Evolutionary conservation across 1,139 yeast species (phyloP).

Genomic region (Candida sojae): DNA sequence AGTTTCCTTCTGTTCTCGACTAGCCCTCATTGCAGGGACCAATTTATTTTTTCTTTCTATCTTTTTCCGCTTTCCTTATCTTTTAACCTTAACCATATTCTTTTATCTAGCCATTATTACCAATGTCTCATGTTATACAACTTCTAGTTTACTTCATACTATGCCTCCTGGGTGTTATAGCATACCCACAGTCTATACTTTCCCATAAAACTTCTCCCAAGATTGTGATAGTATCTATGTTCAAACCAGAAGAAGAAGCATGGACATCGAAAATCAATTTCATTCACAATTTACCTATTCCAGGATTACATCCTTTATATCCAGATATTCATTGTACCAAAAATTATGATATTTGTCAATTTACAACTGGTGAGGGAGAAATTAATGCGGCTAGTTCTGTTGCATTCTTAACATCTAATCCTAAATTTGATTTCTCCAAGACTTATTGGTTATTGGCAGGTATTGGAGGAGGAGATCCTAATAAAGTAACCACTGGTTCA

Average conservation of each 20-base stretch:
- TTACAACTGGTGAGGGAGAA: slow-evolving; percentile 71
- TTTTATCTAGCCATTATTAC: not conserved
- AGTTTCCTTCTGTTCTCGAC: too few species aligned
- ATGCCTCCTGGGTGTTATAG: not conserved
- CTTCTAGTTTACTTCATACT: not conserved
- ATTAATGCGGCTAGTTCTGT: slow-evolving; percentile 66
- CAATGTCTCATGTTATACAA: not conserved
- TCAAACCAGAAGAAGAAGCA: slow-evolving; percentile 53
- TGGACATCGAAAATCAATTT: slow-evolving; percentile 54
- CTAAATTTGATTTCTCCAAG: slow-evolving; percentile 56
- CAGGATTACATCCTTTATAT: slow-evolving; percentile 63
- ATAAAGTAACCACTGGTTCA: slow-evolving; percentile 49
- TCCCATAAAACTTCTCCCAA: slow-evolving; percentile 35
- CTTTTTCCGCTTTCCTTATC: not conserved
- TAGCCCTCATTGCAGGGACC: too few species aligned
- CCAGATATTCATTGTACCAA: slow-evolving; percentile 57
- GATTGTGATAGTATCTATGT: slow-evolving; percentile 59
- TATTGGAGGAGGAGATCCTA: slow-evolving; percentile 67
- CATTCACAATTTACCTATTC: slow-evolving; percentile 53
- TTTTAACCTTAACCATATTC: not conserved
- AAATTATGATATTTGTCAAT: slow-evolving; percentile 57
- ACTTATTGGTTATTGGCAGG: slow-evolving; percentile 68
- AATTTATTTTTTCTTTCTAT: not conserved
- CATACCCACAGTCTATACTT: not conserved
- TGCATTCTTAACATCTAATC: slow-evolving; percentile 54